Evolutionary conservation across 1,139 yeast genomes (phyloP).

Genomic region (Lodderomyces margitis): DNA sequence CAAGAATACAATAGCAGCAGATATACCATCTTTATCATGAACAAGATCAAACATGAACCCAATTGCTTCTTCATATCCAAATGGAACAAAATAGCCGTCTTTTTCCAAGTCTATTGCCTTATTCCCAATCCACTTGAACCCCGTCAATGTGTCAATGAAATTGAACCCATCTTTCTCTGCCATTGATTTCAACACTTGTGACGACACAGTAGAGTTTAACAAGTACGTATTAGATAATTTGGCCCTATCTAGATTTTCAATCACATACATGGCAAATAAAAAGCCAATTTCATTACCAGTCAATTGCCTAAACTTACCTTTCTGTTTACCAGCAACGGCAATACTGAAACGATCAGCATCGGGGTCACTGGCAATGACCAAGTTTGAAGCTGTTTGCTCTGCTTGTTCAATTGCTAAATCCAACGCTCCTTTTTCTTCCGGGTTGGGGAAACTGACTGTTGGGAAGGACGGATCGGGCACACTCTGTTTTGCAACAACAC

Average conservation of each 20-base stretch:
- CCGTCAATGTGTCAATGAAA: slow-evolving; percentile 82
- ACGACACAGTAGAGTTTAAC: slow-evolving; percentile 87
- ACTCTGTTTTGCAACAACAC: slow-evolving; percentile 56
- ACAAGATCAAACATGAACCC: slow-evolving; percentile 90
- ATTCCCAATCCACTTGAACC: slow-evolving; percentile 98
- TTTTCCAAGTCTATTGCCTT: slow-evolving; percentile 70
- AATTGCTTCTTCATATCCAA: slow-evolving; percentile 93
- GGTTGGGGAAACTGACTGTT: slow-evolving; percentile 89
- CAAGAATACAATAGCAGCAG: slow-evolving; percentile 77
- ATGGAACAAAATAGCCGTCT: slow-evolving; percentile 70
- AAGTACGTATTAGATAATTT: slow-evolving; percentile 50
- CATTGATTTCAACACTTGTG: slow-evolving; percentile 74
- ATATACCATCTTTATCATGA: slow-evolving; percentile 90
- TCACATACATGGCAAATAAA: slow-evolving; percentile 68
- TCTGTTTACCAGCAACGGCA: slow-evolving; percentile 49
- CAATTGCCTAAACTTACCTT: slow-evolving; percentile 66
- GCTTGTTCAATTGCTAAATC: slow-evolving; percentile 65
- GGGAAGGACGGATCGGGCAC: slow-evolving; percentile 81
- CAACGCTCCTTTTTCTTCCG: slow-evolving; percentile 92
- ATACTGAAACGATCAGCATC: slow-evolving; percentile 93
- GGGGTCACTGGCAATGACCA: slow-evolving; percentile 90
- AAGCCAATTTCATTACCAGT: slow-evolving; percentile 92
- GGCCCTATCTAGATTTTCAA: slow-evolving; percentile 34
- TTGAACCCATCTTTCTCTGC: slow-evolving; percentile 62
- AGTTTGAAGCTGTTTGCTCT: slow-evolving; percentile 35